Conservation (phyloP, 169 alveolate genomes). For the Babesia caballi region DNA sequence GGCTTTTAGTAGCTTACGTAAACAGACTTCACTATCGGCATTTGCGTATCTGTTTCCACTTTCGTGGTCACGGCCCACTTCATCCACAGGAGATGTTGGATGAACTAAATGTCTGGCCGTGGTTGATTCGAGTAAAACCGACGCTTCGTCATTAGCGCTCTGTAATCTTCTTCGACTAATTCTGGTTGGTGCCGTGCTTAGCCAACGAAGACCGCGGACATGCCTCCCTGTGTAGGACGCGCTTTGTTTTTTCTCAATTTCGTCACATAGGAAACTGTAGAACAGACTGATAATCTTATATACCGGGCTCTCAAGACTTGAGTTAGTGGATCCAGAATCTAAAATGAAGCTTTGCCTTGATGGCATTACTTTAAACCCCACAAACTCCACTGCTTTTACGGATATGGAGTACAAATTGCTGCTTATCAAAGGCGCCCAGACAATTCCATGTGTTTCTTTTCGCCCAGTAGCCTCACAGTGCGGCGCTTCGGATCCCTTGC, state of each 20-base stretch:
- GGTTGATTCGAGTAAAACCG: too few relatives aligned
- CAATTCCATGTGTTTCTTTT: background rate
- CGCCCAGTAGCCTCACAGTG: background rate
- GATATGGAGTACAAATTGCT: conserved; percentile 4
- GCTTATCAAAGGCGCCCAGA: conserved; percentile 38
- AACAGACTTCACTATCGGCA: background rate
- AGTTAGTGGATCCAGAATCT: conserved; percentile 59
- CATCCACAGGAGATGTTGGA: background rate
- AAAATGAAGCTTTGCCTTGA: conserved; percentile 6
- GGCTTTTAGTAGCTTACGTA: background rate
- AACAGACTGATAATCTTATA: background rate
- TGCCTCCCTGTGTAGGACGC: background rate
- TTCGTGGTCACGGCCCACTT: background rate
- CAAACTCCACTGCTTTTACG: background rate
- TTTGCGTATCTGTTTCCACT: background rate
- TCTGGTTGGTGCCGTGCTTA: too few relatives aligned
- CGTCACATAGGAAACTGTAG: background rate
- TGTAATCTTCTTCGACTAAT: too few relatives aligned
- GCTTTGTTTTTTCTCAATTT: background rate
- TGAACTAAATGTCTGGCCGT: background rate
- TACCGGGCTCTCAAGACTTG: conserved; percentile 4
- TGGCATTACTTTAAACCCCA: background rate
- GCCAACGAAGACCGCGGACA: too few relatives aligned
- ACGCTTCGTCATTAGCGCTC: too few relatives aligned
- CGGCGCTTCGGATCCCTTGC: background rate